Conservation (phyloP, 2,329 filamentous ascomycete genomes). For the Gnomoniopsis smithogilvyi region DNA sequence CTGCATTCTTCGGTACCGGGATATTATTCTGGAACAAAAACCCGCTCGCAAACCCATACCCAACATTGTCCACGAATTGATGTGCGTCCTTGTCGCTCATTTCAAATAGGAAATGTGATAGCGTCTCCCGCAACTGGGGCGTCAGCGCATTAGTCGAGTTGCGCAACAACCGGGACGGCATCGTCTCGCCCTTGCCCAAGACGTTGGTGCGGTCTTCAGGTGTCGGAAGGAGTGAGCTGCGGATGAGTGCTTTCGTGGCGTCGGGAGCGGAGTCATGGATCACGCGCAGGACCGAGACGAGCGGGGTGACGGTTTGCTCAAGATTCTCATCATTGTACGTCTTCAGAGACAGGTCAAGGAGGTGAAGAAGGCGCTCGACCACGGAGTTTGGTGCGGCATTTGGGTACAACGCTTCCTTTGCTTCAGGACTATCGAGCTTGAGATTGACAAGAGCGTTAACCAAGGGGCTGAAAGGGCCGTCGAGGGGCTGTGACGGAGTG, state of each 20-base stretch:
- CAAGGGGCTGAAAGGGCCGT: conserved; percentile 67
- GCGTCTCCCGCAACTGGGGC: conserved; percentile 68
- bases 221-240: conserved; percentile 68
- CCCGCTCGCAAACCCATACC: conserved; percentile 90
- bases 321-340: conserved; percentile 66
- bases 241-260: conserved; percentile 59
- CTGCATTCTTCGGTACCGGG: conserved; percentile 64
- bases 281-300: conserved; percentile 70
- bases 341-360: conserved; percentile 65
- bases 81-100: conserved; percentile 77
- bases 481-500: conserved; percentile 63
- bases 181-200: conserved; percentile 69
- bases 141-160: conserved; percentile 72
- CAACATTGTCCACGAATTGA: conserved; percentile 84
- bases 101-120: conserved; percentile 80
- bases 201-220: conserved; percentile 72
- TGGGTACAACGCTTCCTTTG: conserved; percentile 62
- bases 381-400: conserved; percentile 51
- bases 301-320: conserved; percentile 66
- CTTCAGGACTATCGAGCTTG: conserved; percentile 57
- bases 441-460: conserved; percentile 82
- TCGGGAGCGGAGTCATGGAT: conserved; percentile 69
- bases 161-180: conserved; percentile 74
- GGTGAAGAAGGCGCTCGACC: conserved; percentile 61
- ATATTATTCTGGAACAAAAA: conserved; percentile 86